Evolutionary conservation across 1,139 yeast species (phyloP).

Genomic region (Yamadazyma siamensis): DNA sequence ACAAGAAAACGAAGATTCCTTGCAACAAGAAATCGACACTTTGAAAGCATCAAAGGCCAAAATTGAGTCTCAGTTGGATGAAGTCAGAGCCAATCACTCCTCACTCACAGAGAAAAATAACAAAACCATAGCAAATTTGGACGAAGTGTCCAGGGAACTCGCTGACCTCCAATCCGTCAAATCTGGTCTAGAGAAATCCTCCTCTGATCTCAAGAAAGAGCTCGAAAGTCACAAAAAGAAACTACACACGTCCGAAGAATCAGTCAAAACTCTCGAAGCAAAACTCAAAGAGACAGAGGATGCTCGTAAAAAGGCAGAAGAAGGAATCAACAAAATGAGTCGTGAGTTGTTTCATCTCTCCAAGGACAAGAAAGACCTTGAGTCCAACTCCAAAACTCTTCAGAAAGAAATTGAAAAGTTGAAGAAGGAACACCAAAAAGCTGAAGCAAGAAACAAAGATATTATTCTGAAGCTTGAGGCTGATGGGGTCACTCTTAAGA

Average conservation of each 20-base stretch:
- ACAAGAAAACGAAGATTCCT: conserved; percentile 18
- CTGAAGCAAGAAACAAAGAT: conserved; percentile 19
- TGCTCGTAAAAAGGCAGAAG: conserved; percentile 70
- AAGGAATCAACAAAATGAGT: conserved; percentile 88
- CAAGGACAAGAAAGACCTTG: conserved; percentile 55
- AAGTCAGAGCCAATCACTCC: conserved; percentile 11
- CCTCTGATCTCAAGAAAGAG: conserved; percentile 26
- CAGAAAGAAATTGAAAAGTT: conserved; percentile 37
- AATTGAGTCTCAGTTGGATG: conserved; percentile 13
- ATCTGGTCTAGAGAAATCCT: conserved; percentile 27
- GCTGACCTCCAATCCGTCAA: conserved; percentile 29
- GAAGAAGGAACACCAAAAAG: conserved; percentile 18
- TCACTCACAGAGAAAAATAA: conserved; percentile 24
- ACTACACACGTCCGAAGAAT: conserved; percentile 20
- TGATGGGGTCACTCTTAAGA: conserved; percentile 21
- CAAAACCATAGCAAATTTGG: conserved; percentile 28
- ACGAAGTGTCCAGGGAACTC: conserved; percentile 34
- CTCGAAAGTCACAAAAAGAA: conserved; percentile 27
- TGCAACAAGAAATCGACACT: conserved; percentile 26
- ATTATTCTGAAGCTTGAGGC: conserved; percentile 20
- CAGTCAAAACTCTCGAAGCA: conserved; percentile 21
- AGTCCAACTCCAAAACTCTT: conserved; percentile 35
- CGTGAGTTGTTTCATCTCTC: conserved; percentile 70
- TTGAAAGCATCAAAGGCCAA: conserved; percentile 17
- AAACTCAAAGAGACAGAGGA: conserved; percentile 28